Conservation (phyloP, 2,329 filamentous ascomycete species). For the Colletotrichum sp. region DNA sequence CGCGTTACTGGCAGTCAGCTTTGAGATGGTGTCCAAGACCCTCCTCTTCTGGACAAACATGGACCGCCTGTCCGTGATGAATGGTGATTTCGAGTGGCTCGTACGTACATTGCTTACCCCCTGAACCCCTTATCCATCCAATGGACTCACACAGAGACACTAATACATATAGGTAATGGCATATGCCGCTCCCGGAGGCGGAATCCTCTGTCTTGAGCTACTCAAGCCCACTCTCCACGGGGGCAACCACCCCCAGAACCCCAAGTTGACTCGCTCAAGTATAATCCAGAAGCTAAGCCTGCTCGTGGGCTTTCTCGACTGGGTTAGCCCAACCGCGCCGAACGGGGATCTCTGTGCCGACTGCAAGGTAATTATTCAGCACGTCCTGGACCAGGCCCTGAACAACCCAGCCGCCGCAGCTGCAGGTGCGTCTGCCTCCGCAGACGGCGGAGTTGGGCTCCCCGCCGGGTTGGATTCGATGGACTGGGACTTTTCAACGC, state of each 20-base stretch:
- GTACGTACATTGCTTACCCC: conserved; percentile 31
- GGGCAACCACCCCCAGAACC: conserved; percentile 34
- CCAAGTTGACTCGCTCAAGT: conserved; percentile 47
- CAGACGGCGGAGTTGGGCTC: conserved; percentile 11
- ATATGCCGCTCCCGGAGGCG: conserved; percentile 53
- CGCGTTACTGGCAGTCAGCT: conserved; percentile 48
- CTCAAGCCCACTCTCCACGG: conserved; percentile 39
- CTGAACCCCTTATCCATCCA: not conserved
- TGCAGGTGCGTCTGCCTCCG: not conserved
- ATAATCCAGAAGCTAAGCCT: conserved; percentile 59
- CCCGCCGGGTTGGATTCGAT: conserved; percentile 24
- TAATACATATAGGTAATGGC: conserved; percentile 45
- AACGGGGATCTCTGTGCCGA: conserved; percentile 53
- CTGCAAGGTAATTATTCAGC: conserved; percentile 53
- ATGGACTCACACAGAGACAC: not conserved
- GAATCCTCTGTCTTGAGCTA: conserved; percentile 57
- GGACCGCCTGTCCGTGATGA: conserved; percentile 45
- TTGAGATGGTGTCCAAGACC: conserved; percentile 51
- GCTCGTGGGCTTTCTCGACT: conserved; percentile 55
- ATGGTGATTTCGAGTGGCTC: conserved; percentile 55
- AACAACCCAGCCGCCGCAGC: conserved; percentile 36
- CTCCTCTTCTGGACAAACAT: conserved; percentile 55
- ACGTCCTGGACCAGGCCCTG: conserved; percentile 54
- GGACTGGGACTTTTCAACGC: conserved; percentile 37
- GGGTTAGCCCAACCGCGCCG: conserved; percentile 52